These are phyloP conservation scores for Ceratocystis variospora DNA, from an alignment of 2,329 filamentous ascomycete genomes.

Conservation along the genomic window DNA sequence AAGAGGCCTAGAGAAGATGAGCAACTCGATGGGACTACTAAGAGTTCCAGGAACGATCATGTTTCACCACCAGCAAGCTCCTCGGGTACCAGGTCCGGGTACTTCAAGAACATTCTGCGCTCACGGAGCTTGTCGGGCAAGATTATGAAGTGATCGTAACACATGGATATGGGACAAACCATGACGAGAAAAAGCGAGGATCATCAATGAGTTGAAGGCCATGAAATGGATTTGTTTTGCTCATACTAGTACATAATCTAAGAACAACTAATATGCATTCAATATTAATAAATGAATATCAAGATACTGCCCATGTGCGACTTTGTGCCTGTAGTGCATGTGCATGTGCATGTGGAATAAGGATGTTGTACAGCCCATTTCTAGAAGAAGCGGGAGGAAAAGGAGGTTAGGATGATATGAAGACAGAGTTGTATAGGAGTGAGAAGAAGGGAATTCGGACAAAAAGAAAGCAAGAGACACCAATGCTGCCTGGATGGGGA, in stretches of 20 bases:
- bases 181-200: too few relatives aligned
- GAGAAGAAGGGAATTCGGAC: slow-evolving; percentile 16
- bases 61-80: not conserved
- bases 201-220: not conserved
- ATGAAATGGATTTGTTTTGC: not conserved
- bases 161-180: not conserved
- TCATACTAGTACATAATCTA: slow-evolving; percentile 16
- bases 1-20: slow-evolving; percentile 4
- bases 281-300: not conserved
- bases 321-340: not conserved
- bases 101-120: not conserved
- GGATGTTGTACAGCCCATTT: not conserved
- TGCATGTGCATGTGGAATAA: not conserved
- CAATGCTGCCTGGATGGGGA: not conserved
- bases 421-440: slow-evolving; percentile 19
- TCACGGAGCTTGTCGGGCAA: slow-evolving; percentile 1
- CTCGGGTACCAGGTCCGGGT: not conserved
- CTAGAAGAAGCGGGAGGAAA: not conserved
- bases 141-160: not conserved
- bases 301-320: not conserved
- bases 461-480: not conserved
- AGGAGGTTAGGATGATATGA: not conserved
- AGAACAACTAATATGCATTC: not conserved
- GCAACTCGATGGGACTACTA: not conserved
- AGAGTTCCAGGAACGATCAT: not conserved